Evolutionary conservation across 1,284 basidiomycete genomes (phyloP).

Genomic region (Xerocomus tenax): DNA sequence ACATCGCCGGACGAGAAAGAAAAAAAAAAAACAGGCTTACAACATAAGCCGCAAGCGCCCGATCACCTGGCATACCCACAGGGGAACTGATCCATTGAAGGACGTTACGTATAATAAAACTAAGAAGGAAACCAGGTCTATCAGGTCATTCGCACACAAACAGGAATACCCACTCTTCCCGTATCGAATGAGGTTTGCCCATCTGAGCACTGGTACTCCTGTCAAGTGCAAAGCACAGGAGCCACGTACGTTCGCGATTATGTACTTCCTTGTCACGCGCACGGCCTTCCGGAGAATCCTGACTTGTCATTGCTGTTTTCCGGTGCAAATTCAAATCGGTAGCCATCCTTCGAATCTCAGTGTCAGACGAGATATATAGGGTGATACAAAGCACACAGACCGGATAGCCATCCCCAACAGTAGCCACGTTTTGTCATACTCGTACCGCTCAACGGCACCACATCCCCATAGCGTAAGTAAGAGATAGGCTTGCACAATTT

Average conservation of each 20-base stretch:
- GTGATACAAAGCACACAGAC: constrained; percentile 30
- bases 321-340: constrained; percentile 93
- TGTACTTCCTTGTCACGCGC: constrained; percentile 76
- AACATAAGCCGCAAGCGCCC: constrained; percentile 57
- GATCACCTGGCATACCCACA: constrained; percentile 54
- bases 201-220: constrained; percentile 87
- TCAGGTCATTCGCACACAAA: background rate
- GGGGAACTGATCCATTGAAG: constrained; percentile 63
- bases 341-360: constrained; percentile 61
- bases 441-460: constrained; percentile 88
- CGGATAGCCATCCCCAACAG: constrained; percentile 79
- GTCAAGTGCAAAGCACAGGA: constrained; percentile 85
- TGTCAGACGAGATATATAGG: constrained; percentile 7
- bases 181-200: constrained; percentile 82
- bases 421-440: constrained; percentile 95
- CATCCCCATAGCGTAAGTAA: constrained; percentile 78
- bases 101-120: constrained; percentile 82
- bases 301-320: constrained; percentile 62
- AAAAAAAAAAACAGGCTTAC: constrained; percentile 37
- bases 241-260: constrained; percentile 91
- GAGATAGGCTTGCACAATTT: constrained; percentile 88
- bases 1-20: background rate
- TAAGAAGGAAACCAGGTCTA: constrained; percentile 25
- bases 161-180: constrained; percentile 64
- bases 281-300: constrained; percentile 67